phyloP scores from a whole-genome alignment of 2,329 filamentous ascomycete species.

The Aspergillus ochraceoroseus region DNA sequence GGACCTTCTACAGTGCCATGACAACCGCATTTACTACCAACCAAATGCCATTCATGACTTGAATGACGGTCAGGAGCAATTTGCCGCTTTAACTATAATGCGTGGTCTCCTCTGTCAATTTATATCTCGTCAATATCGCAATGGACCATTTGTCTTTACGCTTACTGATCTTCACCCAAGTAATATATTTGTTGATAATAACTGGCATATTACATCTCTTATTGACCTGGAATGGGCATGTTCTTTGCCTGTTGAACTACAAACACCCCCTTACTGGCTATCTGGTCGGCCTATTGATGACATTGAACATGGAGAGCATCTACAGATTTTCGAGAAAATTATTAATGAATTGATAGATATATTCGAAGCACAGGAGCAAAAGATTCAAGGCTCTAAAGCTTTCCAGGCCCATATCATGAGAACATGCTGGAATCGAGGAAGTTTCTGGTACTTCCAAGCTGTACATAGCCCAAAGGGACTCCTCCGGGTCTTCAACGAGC shows the following conservation, averaged over 20 bases:
- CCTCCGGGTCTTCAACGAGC: constrained; percentile 25
- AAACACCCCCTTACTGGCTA: constrained; percentile 30
- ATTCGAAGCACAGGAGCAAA: constrained; percentile 23
- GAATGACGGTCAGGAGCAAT: constrained; percentile 28
- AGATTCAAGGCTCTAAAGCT: neutral
- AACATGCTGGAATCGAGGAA: constrained; percentile 23
- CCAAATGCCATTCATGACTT: constrained; percentile 27
- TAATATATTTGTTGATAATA: constrained; percentile 37
- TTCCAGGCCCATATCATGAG: constrained; percentile 21
- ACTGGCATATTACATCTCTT: constrained; percentile 35
- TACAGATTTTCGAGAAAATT: constrained; percentile 32
- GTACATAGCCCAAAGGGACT: constrained; percentile 26
- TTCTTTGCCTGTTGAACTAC: constrained; percentile 28
- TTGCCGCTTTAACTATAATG: constrained; percentile 27
- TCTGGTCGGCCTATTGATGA: constrained; percentile 18
- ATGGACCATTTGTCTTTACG: constrained; percentile 35
- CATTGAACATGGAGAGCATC: constrained; percentile 26
- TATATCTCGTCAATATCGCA: constrained; percentile 28
- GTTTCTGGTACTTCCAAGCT: constrained; percentile 29
- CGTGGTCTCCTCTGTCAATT: constrained; percentile 26
- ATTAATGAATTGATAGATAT: constrained; percentile 20
- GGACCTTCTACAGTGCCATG: constrained; percentile 26
- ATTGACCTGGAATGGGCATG: constrained; percentile 38
- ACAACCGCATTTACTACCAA: constrained; percentile 27
- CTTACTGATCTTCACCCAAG: constrained; percentile 42